Base-by-base conservation (phyloP, 2,329 filamentous ascomycete species). In the Leptoxyphium fumago region DNA sequence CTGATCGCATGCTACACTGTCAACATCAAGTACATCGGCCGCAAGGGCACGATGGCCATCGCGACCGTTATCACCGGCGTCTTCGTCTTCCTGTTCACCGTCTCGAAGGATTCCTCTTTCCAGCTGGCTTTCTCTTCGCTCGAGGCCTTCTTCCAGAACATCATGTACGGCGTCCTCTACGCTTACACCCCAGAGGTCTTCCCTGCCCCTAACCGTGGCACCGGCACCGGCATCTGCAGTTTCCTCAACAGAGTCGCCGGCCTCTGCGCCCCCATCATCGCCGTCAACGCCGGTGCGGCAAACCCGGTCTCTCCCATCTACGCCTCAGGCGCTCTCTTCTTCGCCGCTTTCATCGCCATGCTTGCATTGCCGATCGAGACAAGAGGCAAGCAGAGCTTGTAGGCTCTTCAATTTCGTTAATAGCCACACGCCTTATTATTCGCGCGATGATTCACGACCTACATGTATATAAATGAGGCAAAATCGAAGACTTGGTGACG, bases 141-240 rank as follows among this genome's bases (percentile, higher is more conserved):
- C 49, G 77, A 82, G 57, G 77, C 80, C 10, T 83, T 85, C 57
- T 74, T 77, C 50, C 80, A 58, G 61, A 83, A 83, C 56, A 80
- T 83, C 63, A 82, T 82, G 77, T 85, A 84, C 61, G 81, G 80
- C 45, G 79, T 84, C 1, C 64, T 87, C 1, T 86, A 84, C 58
- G 79, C 81, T 7, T 86, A 84, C 57, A 85, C 82, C 0, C 82
- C 82, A 0, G 82, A 86, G 55, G 75, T 85, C 26, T 85, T 87
- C 62, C 81, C 82, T 0, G 78, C 80, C 0, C 79, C 80, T 1
- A 75, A 81, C 17, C 69, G 82, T 29, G 82, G 82, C 5, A 82
- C 80, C 0, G 82, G 80, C 5, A 82, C 77, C 0, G 82, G 82
- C 38, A 79, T 86, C 40, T 76, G 78, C 17, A 82, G 77, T 56